Evolutionary conservation across 441 rosid species (phyloP).

Genomic region (Euphorbia schlechtendalii): DNA sequence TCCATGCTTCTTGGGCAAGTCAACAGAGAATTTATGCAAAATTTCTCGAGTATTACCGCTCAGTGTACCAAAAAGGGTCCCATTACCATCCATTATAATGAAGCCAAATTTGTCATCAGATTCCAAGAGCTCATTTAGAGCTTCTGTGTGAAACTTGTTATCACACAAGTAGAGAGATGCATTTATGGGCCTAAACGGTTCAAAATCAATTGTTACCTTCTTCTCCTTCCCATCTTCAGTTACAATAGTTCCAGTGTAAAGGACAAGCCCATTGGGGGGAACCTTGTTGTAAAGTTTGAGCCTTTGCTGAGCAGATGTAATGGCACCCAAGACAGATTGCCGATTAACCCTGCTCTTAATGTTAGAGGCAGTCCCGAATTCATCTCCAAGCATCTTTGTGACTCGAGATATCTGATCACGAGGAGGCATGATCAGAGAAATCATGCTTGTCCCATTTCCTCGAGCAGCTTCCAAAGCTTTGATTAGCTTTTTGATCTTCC

Average conservation of each 20-base stretch:
- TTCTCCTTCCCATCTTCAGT: constrained; percentile 81
- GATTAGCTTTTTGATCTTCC: constrained; percentile 85
- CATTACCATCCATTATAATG: constrained; percentile 83
- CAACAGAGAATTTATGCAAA: constrained; percentile 73
- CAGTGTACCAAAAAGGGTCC: constrained; percentile 75
- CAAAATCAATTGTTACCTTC: constrained; percentile 76
- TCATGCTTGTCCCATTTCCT: constrained; percentile 93
- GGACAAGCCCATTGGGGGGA: constrained; percentile 83
- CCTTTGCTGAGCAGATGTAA: constrained; percentile 85
- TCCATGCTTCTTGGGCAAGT: constrained; percentile 83
- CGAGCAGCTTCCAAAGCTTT: constrained; percentile 74
- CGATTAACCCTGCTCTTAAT: constrained; percentile 88
- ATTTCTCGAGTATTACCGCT: constrained; percentile 79
- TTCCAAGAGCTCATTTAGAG: constrained; percentile 64
- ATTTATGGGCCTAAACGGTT: constrained; percentile 74
- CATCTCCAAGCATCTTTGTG: constrained; percentile 86
- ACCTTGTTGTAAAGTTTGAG: constrained; percentile 80
- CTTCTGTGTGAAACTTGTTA: constrained; percentile 78
- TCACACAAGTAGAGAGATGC: constrained; percentile 74
- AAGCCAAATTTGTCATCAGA: constrained; percentile 85
- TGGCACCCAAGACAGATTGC: constrained; percentile 80
- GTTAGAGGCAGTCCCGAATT: constrained; percentile 86
- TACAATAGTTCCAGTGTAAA: constrained; percentile 79
- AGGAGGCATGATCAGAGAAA: constrained; percentile 88
- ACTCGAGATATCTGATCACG: constrained; percentile 76